Evolutionary conservation across 2,329 filamentous ascomycete species (phyloP).

Genomic region (Claviceps lovelessii): DNA sequence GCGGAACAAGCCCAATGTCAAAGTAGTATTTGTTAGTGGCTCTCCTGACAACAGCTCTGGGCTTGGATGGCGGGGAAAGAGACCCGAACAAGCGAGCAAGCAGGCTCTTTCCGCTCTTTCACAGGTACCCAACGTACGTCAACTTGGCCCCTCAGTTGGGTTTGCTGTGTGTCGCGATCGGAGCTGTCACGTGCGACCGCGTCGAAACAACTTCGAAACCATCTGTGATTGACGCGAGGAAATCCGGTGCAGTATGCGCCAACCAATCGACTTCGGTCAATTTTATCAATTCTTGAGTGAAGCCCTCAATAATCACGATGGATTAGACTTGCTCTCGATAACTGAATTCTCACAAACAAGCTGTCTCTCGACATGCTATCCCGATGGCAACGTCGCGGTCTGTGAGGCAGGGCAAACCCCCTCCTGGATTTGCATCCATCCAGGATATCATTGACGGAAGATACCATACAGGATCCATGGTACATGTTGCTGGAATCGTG

Average conservation of each 20-base stretch:
- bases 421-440: conserved; percentile 17
- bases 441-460: conserved; percentile 29
- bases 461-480: conserved; percentile 14
- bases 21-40: neutral
- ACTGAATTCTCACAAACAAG: neutral
- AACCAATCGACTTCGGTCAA: neutral
- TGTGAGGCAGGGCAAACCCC: conserved; percentile 6
- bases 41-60: neutral
- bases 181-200: conserved; percentile 3
- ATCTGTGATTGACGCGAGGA: neutral
- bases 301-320: neutral
- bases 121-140: too few relatives aligned
- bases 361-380: neutral
- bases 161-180: neutral
- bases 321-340: neutral
- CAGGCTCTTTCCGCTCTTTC: too few relatives aligned
- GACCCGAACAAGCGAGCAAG: neutral
- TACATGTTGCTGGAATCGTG: conserved; percentile 57
- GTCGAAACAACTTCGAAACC: neutral
- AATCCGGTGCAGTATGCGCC: neutral
- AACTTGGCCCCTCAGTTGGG: neutral
- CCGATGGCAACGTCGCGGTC: conserved; percentile 5
- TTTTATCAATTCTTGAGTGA: neutral
- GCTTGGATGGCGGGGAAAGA: neutral
- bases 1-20: neutral